Evolutionary conservation across 768 basidiomycete species (phyloP).

Genomic region (Rhizopogon vulgaris): DNA sequence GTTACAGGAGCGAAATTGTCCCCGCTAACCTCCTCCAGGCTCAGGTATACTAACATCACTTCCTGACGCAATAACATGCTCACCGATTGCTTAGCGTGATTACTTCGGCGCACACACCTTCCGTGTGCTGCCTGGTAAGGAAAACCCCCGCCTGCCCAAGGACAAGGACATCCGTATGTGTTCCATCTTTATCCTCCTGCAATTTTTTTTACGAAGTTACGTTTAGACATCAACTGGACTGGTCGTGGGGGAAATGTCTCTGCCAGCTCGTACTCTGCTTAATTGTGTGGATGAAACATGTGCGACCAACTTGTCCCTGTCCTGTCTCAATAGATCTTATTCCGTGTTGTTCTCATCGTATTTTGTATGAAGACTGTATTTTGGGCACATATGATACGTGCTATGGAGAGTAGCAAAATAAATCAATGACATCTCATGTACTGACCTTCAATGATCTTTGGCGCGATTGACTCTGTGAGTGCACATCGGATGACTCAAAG

Average conservation of each 20-base stretch:
- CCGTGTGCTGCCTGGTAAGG: slow-evolving; percentile 88
- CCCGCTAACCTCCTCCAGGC: slow-evolving; percentile 94
- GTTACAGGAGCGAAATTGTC: slow-evolving; percentile 92
- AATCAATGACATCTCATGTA: no score
- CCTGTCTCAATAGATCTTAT: slow-evolving; percentile 14
- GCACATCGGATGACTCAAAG: no score
- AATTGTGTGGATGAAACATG: slow-evolving; percentile 14
- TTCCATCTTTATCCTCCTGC: neutral
- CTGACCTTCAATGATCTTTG: no score
- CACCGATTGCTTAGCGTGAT: slow-evolving; percentile 59
- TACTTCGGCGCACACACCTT: slow-evolving; percentile 99
- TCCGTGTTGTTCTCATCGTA: neutral
- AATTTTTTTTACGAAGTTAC: slow-evolving; percentile 1
- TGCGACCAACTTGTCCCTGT: neutral
- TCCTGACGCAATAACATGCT: slow-evolving; percentile 1
- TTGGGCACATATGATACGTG: slow-evolving; percentile 10
- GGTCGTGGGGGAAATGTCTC: slow-evolving; percentile 95
- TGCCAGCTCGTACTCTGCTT: slow-evolving; percentile 77
- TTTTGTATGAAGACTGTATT: slow-evolving; percentile 10
- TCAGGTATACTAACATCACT: slow-evolving; percentile 45
- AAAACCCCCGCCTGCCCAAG: slow-evolving; percentile 73
- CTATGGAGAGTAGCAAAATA: slow-evolving; percentile 8
- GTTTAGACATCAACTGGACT: slow-evolving; percentile 94
- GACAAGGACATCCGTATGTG: slow-evolving; percentile 85
- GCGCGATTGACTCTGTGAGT: no score